Conservation (phyloP, 768 basidiomycete genomes). For the Dioszegia crocea region DNA sequence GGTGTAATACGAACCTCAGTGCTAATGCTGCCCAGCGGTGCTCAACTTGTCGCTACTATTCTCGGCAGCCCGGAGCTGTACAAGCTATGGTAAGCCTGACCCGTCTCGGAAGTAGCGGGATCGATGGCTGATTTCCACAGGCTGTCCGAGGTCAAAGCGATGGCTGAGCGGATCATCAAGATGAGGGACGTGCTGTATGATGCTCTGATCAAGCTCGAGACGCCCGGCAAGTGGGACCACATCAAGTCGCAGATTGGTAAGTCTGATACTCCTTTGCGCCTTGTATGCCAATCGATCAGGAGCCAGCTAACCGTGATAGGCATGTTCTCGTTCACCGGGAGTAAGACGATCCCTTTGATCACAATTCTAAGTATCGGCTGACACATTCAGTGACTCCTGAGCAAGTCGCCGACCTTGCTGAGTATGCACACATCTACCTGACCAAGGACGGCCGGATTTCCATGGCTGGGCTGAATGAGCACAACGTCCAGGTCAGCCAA, state of each 20-base stretch:
- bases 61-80: constrained; percentile 42
- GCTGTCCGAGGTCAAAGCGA: constrained; percentile 70
- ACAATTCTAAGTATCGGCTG: neutral
- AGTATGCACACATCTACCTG: constrained; percentile 49
- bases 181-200: constrained; percentile 77
- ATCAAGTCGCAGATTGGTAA: constrained; percentile 82
- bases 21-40: constrained; percentile 36
- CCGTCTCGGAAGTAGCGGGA: neutral
- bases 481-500: constrained; percentile 56
- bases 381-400: constrained; percentile 27
- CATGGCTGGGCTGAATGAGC: constrained; percentile 84
- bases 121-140: constrained; percentile 9
- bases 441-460: constrained; percentile 65
- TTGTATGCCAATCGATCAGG: neutral
- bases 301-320: constrained; percentile 14
- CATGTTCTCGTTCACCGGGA: constrained; percentile 37
- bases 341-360: constrained; percentile 11
- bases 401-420: constrained; percentile 45
- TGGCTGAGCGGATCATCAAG: constrained; percentile 85
- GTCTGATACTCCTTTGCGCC: neutral
- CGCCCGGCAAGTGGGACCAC: constrained; percentile 91
- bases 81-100: constrained; percentile 39
- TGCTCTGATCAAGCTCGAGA: constrained; percentile 61
- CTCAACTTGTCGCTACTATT: constrained; percentile 48
- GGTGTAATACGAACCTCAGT: neutral